phyloP scores from a whole-genome alignment of 2,329 filamentous ascomycete species.

The Diplocarpon mali region DNA sequence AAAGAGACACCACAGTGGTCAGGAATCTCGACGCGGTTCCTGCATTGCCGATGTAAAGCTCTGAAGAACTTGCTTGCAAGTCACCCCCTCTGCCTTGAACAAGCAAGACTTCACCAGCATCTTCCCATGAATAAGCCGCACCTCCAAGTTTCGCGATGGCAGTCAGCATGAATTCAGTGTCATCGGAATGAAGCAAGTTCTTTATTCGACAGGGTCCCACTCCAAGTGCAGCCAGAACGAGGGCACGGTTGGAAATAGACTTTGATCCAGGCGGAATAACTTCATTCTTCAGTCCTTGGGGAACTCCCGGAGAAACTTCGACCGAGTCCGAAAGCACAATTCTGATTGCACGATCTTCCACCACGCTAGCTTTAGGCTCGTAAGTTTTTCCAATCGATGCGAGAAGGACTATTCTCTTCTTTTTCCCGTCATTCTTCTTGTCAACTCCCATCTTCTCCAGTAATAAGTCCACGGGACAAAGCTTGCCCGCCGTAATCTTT shows the following conservation, averaged over 20 bases:
- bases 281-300: constrained; percentile 51
- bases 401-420: constrained; percentile 92
- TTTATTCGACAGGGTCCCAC: constrained; percentile 77
- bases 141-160: constrained; percentile 78
- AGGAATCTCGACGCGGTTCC: constrained; percentile 93
- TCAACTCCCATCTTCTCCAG: constrained; percentile 93
- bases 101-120: constrained; percentile 81
- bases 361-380: constrained; percentile 78
- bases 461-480: constrained; percentile 75
- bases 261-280: constrained; percentile 92
- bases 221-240: constrained; percentile 87
- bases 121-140: constrained; percentile 86
- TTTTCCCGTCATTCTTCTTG: constrained; percentile 93
- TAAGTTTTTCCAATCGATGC: constrained; percentile 81
- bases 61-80: constrained; percentile 61
- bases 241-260: constrained; percentile 90
- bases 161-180: constrained; percentile 93
- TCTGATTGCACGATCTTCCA: constrained; percentile 76
- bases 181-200: constrained; percentile 91
- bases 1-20: constrained; percentile 81
- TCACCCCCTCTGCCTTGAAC: constrained; percentile 86
- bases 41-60: constrained; percentile 90
- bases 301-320: constrained; percentile 61
- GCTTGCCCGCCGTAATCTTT: constrained; percentile 73
- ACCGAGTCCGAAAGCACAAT: constrained; percentile 74